These are phyloP conservation scores for Talaromyces borbonicus DNA, from an alignment of 495 filamentous ascomycete genomes.

Conservation along the genomic window DNA sequence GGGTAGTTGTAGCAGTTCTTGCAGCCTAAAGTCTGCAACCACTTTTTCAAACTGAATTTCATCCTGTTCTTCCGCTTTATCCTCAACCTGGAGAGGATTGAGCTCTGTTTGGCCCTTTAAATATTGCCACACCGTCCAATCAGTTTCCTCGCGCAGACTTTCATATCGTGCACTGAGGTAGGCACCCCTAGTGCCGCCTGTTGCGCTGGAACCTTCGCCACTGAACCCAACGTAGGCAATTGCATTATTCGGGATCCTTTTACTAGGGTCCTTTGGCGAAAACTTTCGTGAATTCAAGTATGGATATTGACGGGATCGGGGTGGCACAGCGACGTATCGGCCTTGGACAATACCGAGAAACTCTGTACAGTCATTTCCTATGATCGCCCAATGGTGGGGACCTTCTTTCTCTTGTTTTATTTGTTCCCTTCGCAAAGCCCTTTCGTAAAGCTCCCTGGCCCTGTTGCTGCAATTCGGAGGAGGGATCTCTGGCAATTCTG, in stretches of 20 bases:
- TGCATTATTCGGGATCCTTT: constrained; percentile 50
- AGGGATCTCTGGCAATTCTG: background rate
- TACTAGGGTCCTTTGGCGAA: constrained; percentile 37
- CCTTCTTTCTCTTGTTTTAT: constrained; percentile 20
- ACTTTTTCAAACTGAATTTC: constrained; percentile 45
- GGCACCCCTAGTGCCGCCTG: constrained; percentile 52
- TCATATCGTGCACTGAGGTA: constrained; percentile 94
- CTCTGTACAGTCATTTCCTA: constrained; percentile 67
- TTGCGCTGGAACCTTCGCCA: constrained; percentile 46
- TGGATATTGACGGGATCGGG: constrained; percentile 62
- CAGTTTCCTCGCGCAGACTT: constrained; percentile 71
- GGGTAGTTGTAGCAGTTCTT: constrained; percentile 60
- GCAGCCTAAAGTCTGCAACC: constrained; percentile 54
- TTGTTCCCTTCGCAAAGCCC: background rate
- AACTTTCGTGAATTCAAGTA: constrained; percentile 59
- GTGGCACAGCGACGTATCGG: constrained; percentile 60
- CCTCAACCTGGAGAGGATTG: constrained; percentile 52
- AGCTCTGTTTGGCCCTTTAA: constrained; percentile 67
- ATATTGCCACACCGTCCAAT: constrained; percentile 74
- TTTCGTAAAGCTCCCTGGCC: background rate
- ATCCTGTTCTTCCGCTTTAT: constrained; percentile 32
- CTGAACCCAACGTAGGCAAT: constrained; percentile 78
- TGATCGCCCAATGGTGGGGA: constrained; percentile 53
- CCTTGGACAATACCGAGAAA: constrained; percentile 69
- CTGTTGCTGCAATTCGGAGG: background rate